These are phyloP conservation scores for Backusella macrospora DNA, from an alignment of 192 early-diverging fungal species.

Conservation along the genomic window DNA sequence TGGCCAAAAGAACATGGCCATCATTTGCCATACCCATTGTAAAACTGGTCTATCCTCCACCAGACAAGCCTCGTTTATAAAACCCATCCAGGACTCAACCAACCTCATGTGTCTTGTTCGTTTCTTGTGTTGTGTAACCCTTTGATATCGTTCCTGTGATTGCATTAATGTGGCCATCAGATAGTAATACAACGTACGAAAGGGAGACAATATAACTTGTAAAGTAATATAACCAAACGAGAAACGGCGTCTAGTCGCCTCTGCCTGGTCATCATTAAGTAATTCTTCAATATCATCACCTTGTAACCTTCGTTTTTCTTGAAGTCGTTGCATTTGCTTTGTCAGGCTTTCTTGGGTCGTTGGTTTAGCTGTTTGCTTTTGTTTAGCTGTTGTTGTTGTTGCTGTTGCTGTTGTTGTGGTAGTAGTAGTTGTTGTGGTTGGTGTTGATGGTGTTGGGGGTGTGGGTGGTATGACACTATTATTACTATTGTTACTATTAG, in stretches of 20 bases:
- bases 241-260: constrained; percentile 12
- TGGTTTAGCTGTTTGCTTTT: neutral
- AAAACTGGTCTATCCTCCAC: constrained; percentile 48
- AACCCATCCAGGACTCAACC: constrained; percentile 36
- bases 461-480: no score
- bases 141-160: constrained; percentile 41
- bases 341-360: constrained; percentile 12
- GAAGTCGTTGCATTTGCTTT: constrained; percentile 15
- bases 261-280: neutral
- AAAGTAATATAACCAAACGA: constrained; percentile 42
- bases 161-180: constrained; percentile 28
- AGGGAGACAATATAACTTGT: constrained; percentile 33
- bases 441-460: neutral
- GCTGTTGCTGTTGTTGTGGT: neutral
- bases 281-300: neutral
- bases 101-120: constrained; percentile 37
- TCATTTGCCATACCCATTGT: constrained; percentile 50
- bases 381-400: neutral
- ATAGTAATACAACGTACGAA: constrained; percentile 28
- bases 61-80: constrained; percentile 41
- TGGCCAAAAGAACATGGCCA: constrained; percentile 51
- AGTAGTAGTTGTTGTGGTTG: neutral
- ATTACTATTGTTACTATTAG: neutral
- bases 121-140: constrained; percentile 39
- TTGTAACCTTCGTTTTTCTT: constrained; percentile 26